A percentile compares a stretch with the other conserved stretches of the same genome.
These are phyloP conservation scores for Aspergillus candidus DNA, from an alignment of 2,329 filamentous ascomycete genomes.

Conservation along the genomic window DNA sequence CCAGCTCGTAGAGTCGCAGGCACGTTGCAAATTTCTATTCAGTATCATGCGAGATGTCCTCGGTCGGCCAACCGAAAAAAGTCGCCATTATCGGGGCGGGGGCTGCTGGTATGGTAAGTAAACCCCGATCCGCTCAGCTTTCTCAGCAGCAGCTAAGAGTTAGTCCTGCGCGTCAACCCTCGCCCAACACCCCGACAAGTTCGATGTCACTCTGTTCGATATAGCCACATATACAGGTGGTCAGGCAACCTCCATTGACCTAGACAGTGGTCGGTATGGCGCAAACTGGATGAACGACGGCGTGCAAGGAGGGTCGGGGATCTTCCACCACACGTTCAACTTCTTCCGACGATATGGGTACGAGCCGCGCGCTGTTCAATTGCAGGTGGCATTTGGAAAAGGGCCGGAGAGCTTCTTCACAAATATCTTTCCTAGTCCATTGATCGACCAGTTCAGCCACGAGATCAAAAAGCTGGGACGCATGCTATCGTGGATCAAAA, in stretches of 20 bases:
- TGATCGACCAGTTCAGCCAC: conserved; percentile 49
- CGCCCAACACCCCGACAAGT: conserved; percentile 59
- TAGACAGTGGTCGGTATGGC: conserved; percentile 52
- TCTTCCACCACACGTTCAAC: conserved; percentile 58
- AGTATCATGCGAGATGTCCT: no score
- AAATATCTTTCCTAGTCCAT: conserved; percentile 53
- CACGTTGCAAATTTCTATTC: no score
- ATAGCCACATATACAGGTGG: conserved; percentile 54
- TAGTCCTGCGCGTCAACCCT: conserved; percentile 62
- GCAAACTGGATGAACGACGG: conserved; percentile 58
- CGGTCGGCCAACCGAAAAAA: no score
- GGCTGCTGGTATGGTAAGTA: no score
- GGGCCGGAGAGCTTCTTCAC: conserved; percentile 54
- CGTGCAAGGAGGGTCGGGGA: conserved; percentile 55
- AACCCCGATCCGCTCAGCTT: no score
- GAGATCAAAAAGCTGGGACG: conserved; percentile 51
- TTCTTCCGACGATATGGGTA: conserved; percentile 55
- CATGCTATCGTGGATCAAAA: conserved; percentile 52
- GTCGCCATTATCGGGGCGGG: no score
- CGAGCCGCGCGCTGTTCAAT: conserved; percentile 52
- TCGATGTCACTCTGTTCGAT: conserved; percentile 60
- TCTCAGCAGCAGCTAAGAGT: no score
- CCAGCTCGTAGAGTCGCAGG: no score
- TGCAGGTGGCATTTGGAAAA: conserved; percentile 57
- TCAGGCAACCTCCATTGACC: conserved; percentile 53